Percentiles rank a stretch among this genome's conserved stretches.
phyloP scores from a whole-genome alignment of 2,329 filamentous ascomycete genomes.

The Helotiales sp. region DNA sequence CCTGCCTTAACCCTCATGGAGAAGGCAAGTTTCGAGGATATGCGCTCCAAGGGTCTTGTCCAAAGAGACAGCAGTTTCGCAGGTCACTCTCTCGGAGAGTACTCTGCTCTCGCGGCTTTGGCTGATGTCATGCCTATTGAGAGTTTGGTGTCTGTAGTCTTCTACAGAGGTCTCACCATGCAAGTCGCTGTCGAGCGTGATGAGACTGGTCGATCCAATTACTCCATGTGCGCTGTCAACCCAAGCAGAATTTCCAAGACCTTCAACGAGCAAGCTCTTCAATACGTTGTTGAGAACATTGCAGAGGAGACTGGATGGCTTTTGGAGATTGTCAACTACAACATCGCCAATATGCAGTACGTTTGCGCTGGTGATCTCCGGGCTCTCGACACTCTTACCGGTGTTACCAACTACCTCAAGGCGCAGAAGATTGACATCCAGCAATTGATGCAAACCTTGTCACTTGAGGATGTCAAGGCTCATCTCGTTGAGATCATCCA shows the following conservation, averaged over 20 bases:
- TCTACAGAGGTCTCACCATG: constrained; percentile 99
- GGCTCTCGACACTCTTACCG: constrained; percentile 69
- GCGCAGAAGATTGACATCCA: constrained; percentile 97
- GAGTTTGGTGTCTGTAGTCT: constrained; percentile 95
- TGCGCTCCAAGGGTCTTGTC: constrained; percentile 95
- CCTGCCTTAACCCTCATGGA: constrained; percentile 98
- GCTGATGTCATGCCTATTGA: constrained; percentile 99
- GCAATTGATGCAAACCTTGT: constrained; percentile 82
- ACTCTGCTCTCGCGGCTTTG: constrained; percentile 92
- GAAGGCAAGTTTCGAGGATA: constrained; percentile 99
- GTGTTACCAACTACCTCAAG: constrained; percentile 91
- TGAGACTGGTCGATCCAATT: constrained; percentile 90
- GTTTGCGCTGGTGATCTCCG: constrained; percentile 74
- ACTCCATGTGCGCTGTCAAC: constrained; percentile 99
- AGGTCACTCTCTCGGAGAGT: constrained; percentile 96
- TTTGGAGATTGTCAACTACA: constrained; percentile 96
- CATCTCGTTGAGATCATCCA: constrained; percentile 91
- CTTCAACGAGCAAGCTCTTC: constrained; percentile 96
- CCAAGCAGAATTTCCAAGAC: constrained; percentile 97
- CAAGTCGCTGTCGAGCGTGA: constrained; percentile 98
- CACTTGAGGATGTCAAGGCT: constrained; percentile 87
- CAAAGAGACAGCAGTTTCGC: constrained; percentile 97
- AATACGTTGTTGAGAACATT: constrained; percentile 96
- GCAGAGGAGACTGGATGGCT: constrained; percentile 93
- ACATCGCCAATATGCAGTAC: constrained; percentile 78